Base-by-base conservation (phyloP, 768 basidiomycete species). In the Dendrothele bispora region DNA sequence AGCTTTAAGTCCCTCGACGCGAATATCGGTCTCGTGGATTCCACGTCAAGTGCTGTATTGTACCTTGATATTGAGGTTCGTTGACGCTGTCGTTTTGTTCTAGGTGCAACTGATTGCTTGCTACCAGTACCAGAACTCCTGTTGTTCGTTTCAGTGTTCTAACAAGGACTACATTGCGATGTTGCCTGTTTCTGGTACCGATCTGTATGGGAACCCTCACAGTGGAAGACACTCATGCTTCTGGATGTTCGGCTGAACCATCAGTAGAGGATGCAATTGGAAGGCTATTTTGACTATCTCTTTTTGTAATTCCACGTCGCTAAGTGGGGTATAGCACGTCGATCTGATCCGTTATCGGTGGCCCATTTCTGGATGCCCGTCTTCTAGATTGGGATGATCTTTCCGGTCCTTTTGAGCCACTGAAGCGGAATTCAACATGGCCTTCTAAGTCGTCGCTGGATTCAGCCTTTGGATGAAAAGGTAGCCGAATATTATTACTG, bases 1-100 rank as follows among this genome's bases (percentile, higher is more conserved):
- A 89, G 65, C 70, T 93, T 14, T 84, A 83, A 56, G 68, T 77
- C 41, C 79, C 82, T 29, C 73, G 64, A 45, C 78, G 80, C 39
- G n/a, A n/a, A n/a, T n/a, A n/a, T n/a, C n/a, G n/a, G n/a, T n/a
- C n/a, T n/a, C n/a, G n/a, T n/a, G n/a, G n/a, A n/a, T n/a, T n/a
- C n/a, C n/a, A n/a, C n/a, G n/a, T n/a, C n/a, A n/a, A n/a, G n/a
- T n/a, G n/a, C n/a, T n/a, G n/a, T n/a, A n/a, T n/a, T n/a, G n/a
- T n/a, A n/a, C n/a, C n/a, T 99, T n/a, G n/a, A n/a, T n/a, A n/a
- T n/a, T n/a, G 48, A 49, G n/a, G 41, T 35, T 24, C 40, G 40
- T n/a, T 37, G 15, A 26, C 41, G 40, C 14, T 42, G 41, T 29
- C 28, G 25, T 17, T 43, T 49, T 37, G 28, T 43, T 25, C 48